phyloP scores from a whole-genome alignment of 108 stramenopile genomes.

The Craspedostauros australis region DNA sequence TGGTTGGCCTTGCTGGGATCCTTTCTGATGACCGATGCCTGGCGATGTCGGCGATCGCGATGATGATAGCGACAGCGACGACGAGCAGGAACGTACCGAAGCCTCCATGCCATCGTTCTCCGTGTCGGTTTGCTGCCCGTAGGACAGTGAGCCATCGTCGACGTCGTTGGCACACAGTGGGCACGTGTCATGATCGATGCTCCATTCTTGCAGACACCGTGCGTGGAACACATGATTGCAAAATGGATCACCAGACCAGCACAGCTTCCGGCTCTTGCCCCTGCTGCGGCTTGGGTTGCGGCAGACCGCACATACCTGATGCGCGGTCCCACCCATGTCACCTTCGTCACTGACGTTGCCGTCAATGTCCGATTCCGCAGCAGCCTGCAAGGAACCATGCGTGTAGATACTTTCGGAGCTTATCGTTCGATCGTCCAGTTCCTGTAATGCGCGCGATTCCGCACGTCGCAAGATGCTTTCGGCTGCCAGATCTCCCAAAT shows the following conservation, averaged over 20 bases:
- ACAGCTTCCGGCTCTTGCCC: conserved; percentile 1
- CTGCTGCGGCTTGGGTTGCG: not conserved
- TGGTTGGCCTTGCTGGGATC: not conserved
- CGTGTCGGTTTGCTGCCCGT: not conserved
- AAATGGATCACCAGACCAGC: conserved; percentile 7
- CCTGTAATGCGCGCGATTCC: not conserved
- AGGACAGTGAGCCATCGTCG: too few species aligned
- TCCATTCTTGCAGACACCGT: conserved; percentile 5
- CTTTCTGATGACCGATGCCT: not conserved
- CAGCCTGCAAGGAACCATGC: not conserved
- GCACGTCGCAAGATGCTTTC: conserved; percentile 4
- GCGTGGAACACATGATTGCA: conserved; percentile 6
- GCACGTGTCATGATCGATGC: conserved; percentile 1
- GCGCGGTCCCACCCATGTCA: not conserved
- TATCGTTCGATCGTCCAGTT: not conserved
- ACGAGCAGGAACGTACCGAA: not conserved
- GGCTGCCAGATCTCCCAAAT: conserved; percentile 4
- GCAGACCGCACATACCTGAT: conserved; percentile 3
- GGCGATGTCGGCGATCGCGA: not conserved
- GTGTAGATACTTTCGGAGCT: not conserved
- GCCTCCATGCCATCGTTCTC: not conserved
- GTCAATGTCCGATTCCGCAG: not conserved
- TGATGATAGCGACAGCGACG: not conserved
- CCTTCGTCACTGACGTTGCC: not conserved
- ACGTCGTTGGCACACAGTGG: too few species aligned